Percentiles rank a stretch among this genome's conserved stretches.
These are phyloP conservation scores for Bipolaris gigantea DNA, from an alignment of 2,329 filamentous ascomycete species.

Conservation along the genomic window DNA sequence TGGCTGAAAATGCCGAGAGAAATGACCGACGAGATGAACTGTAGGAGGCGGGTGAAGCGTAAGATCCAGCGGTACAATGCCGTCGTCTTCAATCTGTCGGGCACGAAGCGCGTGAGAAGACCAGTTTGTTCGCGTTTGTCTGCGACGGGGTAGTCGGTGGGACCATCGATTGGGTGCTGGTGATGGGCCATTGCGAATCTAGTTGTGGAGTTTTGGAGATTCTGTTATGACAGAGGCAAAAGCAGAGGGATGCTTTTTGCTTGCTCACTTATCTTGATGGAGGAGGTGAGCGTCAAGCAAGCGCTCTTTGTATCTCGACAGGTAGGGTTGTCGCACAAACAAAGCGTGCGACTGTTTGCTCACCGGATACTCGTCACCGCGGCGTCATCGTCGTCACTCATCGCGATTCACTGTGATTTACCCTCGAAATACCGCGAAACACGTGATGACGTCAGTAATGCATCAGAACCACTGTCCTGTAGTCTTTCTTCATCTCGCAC, in stretches of 20 bases:
- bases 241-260: neutral
- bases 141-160: constrained; percentile 17
- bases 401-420: neutral
- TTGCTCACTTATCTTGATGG: neutral
- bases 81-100: constrained; percentile 25
- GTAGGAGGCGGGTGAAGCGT: constrained; percentile 46
- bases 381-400: constrained; percentile 2
- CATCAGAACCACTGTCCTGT: too few species aligned
- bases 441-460: too few species aligned
- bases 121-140: constrained; percentile 29
- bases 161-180: constrained; percentile 16
- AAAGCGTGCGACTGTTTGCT: neutral
- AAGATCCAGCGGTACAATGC: constrained; percentile 37
- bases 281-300: neutral
- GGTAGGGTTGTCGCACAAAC: neutral
- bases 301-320: neutral
- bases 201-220: neutral
- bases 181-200: constrained; percentile 12
- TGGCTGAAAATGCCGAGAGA: constrained; percentile 51
- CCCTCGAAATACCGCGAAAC: too few species aligned
- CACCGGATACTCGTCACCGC: neutral
- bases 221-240: neutral
- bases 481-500: too few species aligned
- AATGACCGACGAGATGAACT: constrained; percentile 49
- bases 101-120: constrained; percentile 37